Percentiles rank a stretch among this genome's conserved stretches.
Evolutionary conservation across 768 basidiomycete genomes (phyloP).

Genomic region (Tulasnella sp.): DNA sequence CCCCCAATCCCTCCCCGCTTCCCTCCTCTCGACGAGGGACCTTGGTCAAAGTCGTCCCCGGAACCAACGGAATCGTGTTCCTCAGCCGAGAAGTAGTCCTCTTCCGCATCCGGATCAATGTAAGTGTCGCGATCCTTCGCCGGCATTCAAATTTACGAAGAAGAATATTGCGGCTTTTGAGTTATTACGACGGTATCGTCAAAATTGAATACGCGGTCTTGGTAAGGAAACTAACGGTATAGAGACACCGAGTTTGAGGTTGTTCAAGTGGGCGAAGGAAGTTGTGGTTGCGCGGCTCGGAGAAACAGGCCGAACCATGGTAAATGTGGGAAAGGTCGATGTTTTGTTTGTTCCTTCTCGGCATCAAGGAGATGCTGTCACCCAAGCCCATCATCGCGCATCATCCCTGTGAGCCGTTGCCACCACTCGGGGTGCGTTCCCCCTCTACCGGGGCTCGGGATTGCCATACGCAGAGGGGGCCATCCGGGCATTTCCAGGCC

Average conservation of each 20-base stretch:
- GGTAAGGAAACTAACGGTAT: not conserved
- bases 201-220: too few relatives aligned
- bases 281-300: not conserved
- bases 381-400: not conserved
- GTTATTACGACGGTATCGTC: too few relatives aligned
- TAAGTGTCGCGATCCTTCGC: not conserved
- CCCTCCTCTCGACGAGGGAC: constrained; percentile 25
- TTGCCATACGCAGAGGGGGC: not conserved
- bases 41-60: constrained; percentile 48
- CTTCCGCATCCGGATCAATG: constrained; percentile 33
- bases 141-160: not conserved
- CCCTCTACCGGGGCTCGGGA: not conserved
- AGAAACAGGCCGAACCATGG: not conserved
- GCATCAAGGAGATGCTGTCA: not conserved
- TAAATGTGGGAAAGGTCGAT: not conserved
- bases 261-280: not conserved
- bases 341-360: not conserved
- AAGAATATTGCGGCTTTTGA: too few relatives aligned
- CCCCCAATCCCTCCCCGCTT: not conserved
- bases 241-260: constrained; percentile 1
- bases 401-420: not conserved
- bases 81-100: constrained; percentile 31
- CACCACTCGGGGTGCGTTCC: not conserved
- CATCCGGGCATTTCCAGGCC: not conserved
- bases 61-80: constrained; percentile 74